Evolutionary conservation across 352 stramenopile species (phyloP).

Genomic region (Phytophthora agathidicida): DNA sequence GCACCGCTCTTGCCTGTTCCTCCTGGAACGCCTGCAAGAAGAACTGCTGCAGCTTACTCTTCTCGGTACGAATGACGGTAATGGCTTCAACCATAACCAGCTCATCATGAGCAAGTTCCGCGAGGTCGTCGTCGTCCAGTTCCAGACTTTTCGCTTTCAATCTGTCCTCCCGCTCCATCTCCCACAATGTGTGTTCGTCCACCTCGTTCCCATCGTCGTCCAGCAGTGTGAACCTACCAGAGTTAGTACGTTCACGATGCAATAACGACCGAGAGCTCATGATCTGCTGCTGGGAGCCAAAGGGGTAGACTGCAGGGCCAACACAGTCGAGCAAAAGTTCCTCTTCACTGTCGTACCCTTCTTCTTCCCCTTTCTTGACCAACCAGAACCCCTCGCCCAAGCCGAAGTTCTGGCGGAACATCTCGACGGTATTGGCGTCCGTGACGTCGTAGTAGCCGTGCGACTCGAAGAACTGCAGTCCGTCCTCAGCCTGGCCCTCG

Average conservation of each 20-base stretch:
- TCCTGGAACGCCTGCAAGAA: constrained; percentile 63
- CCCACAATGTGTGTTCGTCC: constrained; percentile 57
- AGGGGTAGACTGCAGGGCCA: constrained; percentile 43
- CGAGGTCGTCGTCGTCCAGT: constrained; percentile 69
- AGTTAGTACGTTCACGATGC: constrained; percentile 32
- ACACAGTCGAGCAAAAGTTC: constrained; percentile 14
- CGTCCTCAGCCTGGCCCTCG: constrained; percentile 55
- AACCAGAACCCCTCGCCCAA: constrained; percentile 72
- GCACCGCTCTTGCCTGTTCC: constrained; percentile 40
- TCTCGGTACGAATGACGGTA: constrained; percentile 64
- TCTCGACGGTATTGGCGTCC: constrained; percentile 83
- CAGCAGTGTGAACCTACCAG: constrained; percentile 59
- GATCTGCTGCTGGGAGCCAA: constrained; percentile 39
- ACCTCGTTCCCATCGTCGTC: constrained; percentile 75
- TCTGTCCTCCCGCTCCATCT: constrained; percentile 53
- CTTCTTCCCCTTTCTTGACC: constrained; percentile 35
- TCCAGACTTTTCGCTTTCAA: constrained; percentile 61
- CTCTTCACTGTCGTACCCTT: no score
- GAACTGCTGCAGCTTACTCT: constrained; percentile 61
- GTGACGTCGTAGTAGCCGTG: constrained; percentile 84
- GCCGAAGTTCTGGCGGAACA: constrained; percentile 80
- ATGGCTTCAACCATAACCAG: constrained; percentile 57
- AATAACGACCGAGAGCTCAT: constrained; percentile 40
- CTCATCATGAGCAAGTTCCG: constrained; percentile 65
- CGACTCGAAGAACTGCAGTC: constrained; percentile 79